Conservation (phyloP, 192 early-diverging fungal genomes). For the Funneliformis mosseae region DNA sequence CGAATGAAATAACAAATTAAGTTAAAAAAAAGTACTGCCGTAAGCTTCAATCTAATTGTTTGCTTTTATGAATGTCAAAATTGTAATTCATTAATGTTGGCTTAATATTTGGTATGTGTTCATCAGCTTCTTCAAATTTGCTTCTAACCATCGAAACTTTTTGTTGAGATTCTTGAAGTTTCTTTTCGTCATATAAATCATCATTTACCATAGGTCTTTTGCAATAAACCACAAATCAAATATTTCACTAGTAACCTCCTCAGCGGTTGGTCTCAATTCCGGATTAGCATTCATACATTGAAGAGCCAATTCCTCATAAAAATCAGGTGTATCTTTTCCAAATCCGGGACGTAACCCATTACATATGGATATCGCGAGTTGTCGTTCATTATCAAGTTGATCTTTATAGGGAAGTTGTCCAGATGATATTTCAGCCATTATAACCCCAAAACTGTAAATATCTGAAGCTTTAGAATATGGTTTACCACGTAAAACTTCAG, state of each 20-base stretch:
- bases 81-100: too few species aligned
- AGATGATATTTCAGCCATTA: conserved; percentile 44
- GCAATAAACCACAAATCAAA: too few species aligned
- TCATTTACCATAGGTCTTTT: too few species aligned
- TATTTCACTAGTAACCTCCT: neutral
- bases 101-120: too few species aligned
- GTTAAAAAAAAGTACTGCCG: too few species aligned
- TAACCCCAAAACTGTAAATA: conserved; percentile 43
- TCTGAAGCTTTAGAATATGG: conserved; percentile 38
- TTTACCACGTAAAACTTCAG: conserved; percentile 37
- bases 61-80: too few species aligned
- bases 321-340: neutral
- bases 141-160: too few species aligned
- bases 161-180: too few species aligned
- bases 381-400: neutral
- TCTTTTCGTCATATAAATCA: too few species aligned
- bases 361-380: too few species aligned
- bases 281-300: neutral
- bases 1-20: too few species aligned
- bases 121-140: neutral
- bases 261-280: neutral
- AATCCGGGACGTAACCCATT: neutral
- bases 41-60: too few species aligned
- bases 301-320: neutral
- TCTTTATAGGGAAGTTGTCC: conserved; percentile 37